Conservation (phyloP, 2,329 filamentous ascomycete species). For the Cladophialophora exuberans region DNA sequence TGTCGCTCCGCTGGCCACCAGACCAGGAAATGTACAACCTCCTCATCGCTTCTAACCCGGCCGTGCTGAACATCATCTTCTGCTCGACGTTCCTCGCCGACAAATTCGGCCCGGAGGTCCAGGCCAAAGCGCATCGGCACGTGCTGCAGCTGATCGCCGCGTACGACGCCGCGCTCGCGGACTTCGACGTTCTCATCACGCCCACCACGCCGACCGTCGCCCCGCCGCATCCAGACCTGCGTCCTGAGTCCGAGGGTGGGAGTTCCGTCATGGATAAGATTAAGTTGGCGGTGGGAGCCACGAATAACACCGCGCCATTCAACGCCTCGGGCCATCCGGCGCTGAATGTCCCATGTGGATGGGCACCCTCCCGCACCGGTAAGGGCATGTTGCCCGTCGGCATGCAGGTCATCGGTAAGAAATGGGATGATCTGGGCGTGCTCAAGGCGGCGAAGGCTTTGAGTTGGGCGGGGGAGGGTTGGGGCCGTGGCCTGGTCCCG, state of each 20-base stretch:
- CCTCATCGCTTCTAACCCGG: constrained; percentile 49
- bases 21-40: constrained; percentile 49
- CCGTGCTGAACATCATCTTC: constrained; percentile 50
- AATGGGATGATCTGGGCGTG: constrained; percentile 37
- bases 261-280: constrained; percentile 46
- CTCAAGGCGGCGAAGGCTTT: constrained; percentile 38
- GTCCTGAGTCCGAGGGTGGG: constrained; percentile 29
- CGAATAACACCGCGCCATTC: constrained; percentile 52
- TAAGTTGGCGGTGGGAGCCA: constrained; percentile 49
- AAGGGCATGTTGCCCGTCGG: constrained; percentile 53
- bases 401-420: constrained; percentile 57
- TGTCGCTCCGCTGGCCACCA: constrained; percentile 40
- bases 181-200: constrained; percentile 54
- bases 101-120: constrained; percentile 38
- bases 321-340: constrained; percentile 57
- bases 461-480: constrained; percentile 32
- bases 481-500: constrained; percentile 26
- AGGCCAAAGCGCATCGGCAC: constrained; percentile 53
- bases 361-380: constrained; percentile 41
- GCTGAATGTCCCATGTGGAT: constrained; percentile 51
- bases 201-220: constrained; percentile 53
- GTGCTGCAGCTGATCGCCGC: constrained; percentile 52
- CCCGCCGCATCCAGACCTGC: constrained; percentile 43
- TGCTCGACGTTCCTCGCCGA: constrained; percentile 40
- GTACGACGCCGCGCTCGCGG: constrained; percentile 50